Base-by-base conservation (phyloP, 2,329 filamentous ascomycete genomes). In the Scedosporium boydii region DNA sequence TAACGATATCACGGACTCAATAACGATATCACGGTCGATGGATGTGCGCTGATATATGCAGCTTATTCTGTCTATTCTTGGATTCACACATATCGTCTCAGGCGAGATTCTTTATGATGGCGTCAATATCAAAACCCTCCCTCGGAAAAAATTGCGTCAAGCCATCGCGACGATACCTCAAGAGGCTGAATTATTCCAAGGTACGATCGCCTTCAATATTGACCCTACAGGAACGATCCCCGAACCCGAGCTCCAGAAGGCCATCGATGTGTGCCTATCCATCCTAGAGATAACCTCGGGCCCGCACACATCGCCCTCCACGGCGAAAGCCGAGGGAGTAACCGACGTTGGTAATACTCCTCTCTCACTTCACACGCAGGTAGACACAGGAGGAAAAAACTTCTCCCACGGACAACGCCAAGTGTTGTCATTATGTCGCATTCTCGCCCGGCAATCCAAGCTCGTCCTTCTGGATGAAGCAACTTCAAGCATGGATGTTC, bases 171-270 rank as follows among this genome's bases (percentile, higher is more conserved):
- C 80, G 38, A 80, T 82, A 12, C 77, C 80, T 0, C 80, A 82
- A 64, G 80, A 82, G 63, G 76, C 80, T 1, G 76, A 77, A n/a
- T 69, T 82, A 1, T 79, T 80, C 65, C 76, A 75, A 57, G 78
- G 77, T 4, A 74, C 70, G 26, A 71, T 79, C 10, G 69, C 69
- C 38, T 75, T 72, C 18, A 79, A 88, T 66, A 75, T 88, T 12
- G 85, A 88, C 70, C 81, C 85, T 0, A 82, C 84, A 59, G 75
- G 75, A 71, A n/a, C 73, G 68, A 60, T 74, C 72, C 76, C 79
- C 0, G 80, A 82, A 59, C 73, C 74, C 1, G 77, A 80, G 46
- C 77, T 90, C 0, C 77, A 80, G 38, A 81, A 80, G 64, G 86
- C 85, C 0, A 76, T 91, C 3, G 78, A 82, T 38, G 82, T 86